phyloP scores from a whole-genome alignment of 352 stramenopile species.

The Aphanomyces astaci region DNA sequence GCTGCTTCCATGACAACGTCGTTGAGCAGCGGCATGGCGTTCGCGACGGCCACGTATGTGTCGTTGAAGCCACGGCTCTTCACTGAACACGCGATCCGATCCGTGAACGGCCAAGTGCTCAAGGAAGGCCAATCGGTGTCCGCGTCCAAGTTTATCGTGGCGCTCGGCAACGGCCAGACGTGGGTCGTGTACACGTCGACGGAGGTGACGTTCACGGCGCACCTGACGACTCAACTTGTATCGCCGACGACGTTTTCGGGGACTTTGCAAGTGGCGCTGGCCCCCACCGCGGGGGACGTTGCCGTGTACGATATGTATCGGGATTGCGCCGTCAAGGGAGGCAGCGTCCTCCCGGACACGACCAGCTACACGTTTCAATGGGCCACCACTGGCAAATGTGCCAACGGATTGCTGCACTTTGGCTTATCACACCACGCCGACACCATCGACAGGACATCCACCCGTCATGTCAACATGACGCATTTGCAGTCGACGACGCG shows the following conservation, averaged over 20 bases:
- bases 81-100: conserved; percentile 42
- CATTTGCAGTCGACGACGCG: conserved; percentile 41
- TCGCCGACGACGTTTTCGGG: conserved; percentile 4
- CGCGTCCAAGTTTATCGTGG: conserved; percentile 42
- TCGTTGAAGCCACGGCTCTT: conserved; percentile 43
- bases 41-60: conserved; percentile 49
- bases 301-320: conserved; percentile 35
- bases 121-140: conserved; percentile 28
- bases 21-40: conserved; percentile 68
- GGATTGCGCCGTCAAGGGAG: conserved; percentile 45
- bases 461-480: conserved; percentile 30
- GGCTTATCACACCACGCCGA: conserved; percentile 50
- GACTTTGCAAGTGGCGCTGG: conserved; percentile 41
- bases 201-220: background rate
- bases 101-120: conserved; percentile 39
- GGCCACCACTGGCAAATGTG: conserved; percentile 46
- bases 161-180: conserved; percentile 40
- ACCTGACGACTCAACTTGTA: background rate
- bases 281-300: conserved; percentile 17
- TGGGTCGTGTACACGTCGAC: conserved; percentile 49
- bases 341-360: background rate
- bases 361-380: conserved; percentile 37
- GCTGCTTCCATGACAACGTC: conserved; percentile 33
- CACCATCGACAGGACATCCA: conserved; percentile 37
- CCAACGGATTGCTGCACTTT: conserved; percentile 51